Base-by-base conservation (phyloP, 2,329 filamentous ascomycete species). In the Ceratocystis colombiana region DNA sequence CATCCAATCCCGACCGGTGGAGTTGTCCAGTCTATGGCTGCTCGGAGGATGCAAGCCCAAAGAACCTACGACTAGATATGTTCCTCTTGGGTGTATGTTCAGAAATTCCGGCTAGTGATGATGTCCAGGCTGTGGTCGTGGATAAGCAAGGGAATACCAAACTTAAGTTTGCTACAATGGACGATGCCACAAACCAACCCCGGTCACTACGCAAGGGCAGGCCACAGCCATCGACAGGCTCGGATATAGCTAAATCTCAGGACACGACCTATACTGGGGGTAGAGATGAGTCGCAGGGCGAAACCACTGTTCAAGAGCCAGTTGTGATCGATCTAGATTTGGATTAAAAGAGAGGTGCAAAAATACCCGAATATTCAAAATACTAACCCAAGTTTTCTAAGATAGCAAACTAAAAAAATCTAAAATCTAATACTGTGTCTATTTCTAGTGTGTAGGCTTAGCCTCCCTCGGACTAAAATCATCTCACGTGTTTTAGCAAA, bases 11-110 rank as follows among this genome's bases (percentile, higher is more conserved):
- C 5, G 46, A 57, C 20, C 28, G 55, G 8, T 66, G 65, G 65
- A 50, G 17, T n/a, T 66, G 65, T 64, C 65, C 61, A 3, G 62
- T 66, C n/a, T 62, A 41, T 17, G 65, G 65, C 33, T 66, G 65
- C 37, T 20, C 46, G 3, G 61, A 55, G 15, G 65, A 66, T 62
- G 65, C 65, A 7, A 63, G 61, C 41, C 65, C 65, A 17, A 28
- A 28, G 48, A 63, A 44, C 25, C 41, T 66, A 20, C 45, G 61
- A 5, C 12, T 57, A 3, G 65, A 66, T 22, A 8, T 20, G 33
- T 66, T 66, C n/a, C 20, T 63, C 8, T 8, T 55, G 46, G 5
- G 53, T 8, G 22, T 66, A 3, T 62, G 59, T 33, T 5, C 10
- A 1, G 25, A 17, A 3, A 17, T 63, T 25, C 17, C 25, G n/a